These are phyloP conservation scores for Ceratocystis papillata DNA, from an alignment of 2,329 filamentous ascomycete genomes.

Conservation along the genomic window DNA sequence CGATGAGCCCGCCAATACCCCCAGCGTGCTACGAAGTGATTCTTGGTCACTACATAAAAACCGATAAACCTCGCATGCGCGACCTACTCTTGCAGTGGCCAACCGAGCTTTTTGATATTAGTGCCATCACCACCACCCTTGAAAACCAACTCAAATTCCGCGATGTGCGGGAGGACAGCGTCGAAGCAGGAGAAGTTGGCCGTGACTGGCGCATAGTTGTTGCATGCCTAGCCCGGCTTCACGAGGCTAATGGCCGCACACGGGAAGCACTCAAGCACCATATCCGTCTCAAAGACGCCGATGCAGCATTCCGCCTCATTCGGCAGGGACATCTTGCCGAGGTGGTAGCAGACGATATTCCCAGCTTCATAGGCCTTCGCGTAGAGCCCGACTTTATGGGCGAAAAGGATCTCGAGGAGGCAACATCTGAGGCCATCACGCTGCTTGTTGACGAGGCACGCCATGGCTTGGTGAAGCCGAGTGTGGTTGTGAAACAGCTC, in stretches of 20 bases:
- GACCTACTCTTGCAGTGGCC: conserved; percentile 77
- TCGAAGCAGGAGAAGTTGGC: conserved; percentile 60
- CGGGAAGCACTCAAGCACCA: conserved; percentile 80
- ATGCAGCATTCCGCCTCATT: conserved; percentile 77
- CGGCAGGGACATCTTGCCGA: conserved; percentile 82
- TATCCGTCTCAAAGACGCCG: conserved; percentile 82
- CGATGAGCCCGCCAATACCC: conserved; percentile 68
- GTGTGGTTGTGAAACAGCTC: conserved; percentile 68
- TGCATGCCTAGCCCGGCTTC: conserved; percentile 72
- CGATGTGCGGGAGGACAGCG: conserved; percentile 62
- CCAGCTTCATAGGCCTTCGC: conserved; percentile 76
- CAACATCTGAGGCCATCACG: conserved; percentile 71
- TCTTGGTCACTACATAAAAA: conserved; percentile 75
- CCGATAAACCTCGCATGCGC: conserved; percentile 62
- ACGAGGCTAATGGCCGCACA: conserved; percentile 68
- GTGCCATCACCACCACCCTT: conserved; percentile 63
- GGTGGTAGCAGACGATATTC: conserved; percentile 78
- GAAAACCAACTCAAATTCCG: conserved; percentile 71
- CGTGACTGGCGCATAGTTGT: conserved; percentile 85
- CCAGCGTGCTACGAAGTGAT: conserved; percentile 80
- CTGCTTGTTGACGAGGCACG: conserved; percentile 85
- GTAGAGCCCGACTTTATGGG: conserved; percentile 53
- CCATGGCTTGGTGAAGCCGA: conserved; percentile 70
- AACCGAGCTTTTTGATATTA: conserved; percentile 69
- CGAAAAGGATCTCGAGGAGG: conserved; percentile 63